Evolutionary conservation across 306 rosid species (phyloP), one percentile per base, ranked within the genome.

Genomic region (Vigna trinervia): DNA sequence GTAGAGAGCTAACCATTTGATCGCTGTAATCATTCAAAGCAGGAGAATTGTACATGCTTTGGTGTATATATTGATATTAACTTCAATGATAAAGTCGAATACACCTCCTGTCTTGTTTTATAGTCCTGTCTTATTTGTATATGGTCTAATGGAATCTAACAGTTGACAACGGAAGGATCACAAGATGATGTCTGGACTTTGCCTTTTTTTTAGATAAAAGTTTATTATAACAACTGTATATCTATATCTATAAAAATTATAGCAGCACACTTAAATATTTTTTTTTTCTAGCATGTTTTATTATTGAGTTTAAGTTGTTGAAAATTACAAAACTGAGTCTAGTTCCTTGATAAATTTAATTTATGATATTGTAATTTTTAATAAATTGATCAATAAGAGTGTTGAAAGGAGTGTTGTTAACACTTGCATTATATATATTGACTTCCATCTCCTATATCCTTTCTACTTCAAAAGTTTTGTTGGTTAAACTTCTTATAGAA

Each of bases 1-100:
- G 87, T 86, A 87, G 89, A 84, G 83, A 61, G 79, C 89, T 88
- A 91, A 89, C 92, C 89, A 83, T 83, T 84, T 83, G 46, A 78
- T 85, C 71, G 32, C 66, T 76, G 87, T 74, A 85, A 79, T 80
- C 77, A 19, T 66, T 73, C 81, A 30, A 64, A 65, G 86, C 85
- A 59, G 67, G 73, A 73, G 84, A 81, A 59, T 75, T 87, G 93
- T 85, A 83, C 45, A 84, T 73, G 83, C 83, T 86, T 80, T 78
- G 82, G 12, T 81, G 83, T 82, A 84, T 74, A 78, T 78, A 86
- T 20, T 78, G 81, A 74, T 77, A 59, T 74, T 54, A 45, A 57
- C 52, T 39, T 32, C 61, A 32, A 62, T 68, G 63, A 34, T 70
- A 12, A 26, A 68, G 73, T 59, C 2, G 10, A 82, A 51, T 73